These are phyloP conservation scores for Curvularia hawaiiensis DNA, from an alignment of 2,329 filamentous ascomycete species.

Conservation along the genomic window DNA sequence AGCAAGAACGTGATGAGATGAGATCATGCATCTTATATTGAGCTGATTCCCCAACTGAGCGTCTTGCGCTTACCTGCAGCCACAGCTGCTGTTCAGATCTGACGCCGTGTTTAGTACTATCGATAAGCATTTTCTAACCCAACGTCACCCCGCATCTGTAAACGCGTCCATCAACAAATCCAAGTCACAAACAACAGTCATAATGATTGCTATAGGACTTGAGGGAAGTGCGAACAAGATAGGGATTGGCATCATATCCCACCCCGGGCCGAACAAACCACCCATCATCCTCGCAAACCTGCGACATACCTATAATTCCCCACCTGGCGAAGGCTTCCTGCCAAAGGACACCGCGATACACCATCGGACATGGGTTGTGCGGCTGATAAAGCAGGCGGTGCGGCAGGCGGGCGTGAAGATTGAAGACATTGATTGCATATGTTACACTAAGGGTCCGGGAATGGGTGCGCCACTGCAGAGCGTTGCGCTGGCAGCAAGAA, in stretches of 20 bases:
- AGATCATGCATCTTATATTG: background rate
- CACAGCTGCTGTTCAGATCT: background rate
- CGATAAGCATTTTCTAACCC: conserved; percentile 24
- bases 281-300: conserved; percentile 82
- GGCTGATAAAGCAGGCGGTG: conserved; percentile 80
- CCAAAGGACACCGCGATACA: conserved; percentile 95
- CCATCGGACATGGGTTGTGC: conserved; percentile 84
- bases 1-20: background rate
- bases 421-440: conserved; percentile 83
- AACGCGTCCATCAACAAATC: conserved; percentile 15
- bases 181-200: conserved; percentile 18
- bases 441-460: conserved; percentile 92
- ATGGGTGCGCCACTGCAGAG: conserved; percentile 94
- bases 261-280: conserved; percentile 59
- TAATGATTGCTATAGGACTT: conserved; percentile 71
- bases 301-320: conserved; percentile 89
- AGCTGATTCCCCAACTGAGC: conserved; percentile 1
- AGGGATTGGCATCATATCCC: conserved; percentile 88
- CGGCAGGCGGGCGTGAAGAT: conserved; percentile 61
- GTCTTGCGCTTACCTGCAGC: background rate
- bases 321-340: conserved; percentile 91
- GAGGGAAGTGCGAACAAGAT: conserved; percentile 99
- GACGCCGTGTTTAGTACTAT: conserved; percentile 14
- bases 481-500: conserved; percentile 84
- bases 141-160: conserved; percentile 31